Evolutionary conservation across 495 filamentous ascomycete genomes (phyloP).

Genomic region (Xylaria venustula): DNA sequence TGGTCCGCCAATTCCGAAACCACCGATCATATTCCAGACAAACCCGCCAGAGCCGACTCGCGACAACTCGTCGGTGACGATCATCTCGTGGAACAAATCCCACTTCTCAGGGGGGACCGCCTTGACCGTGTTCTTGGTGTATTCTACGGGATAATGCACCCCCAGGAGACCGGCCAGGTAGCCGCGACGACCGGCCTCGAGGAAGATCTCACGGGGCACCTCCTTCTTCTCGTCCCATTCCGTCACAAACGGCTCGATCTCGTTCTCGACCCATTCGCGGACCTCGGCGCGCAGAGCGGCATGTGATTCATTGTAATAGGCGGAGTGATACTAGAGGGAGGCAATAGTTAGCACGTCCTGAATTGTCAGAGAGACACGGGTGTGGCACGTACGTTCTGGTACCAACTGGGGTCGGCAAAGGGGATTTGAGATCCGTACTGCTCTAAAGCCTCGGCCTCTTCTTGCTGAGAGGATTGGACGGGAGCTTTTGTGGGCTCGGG

Average conservation of each 20-base stretch:
- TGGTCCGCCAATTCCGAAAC: conserved; percentile 90
- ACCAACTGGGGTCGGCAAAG: conserved; percentile 92
- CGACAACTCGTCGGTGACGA: conserved; percentile 90
- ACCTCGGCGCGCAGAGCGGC: conserved; percentile 85
- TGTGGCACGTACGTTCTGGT: conserved; percentile 69
- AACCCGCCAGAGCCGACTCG: conserved; percentile 87
- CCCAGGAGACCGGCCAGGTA: conserved; percentile 91
- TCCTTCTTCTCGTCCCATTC: conserved; percentile 96
- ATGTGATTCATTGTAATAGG: conserved; percentile 93
- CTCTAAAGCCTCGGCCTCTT: conserved; percentile 71
- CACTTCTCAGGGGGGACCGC: conserved; percentile 84
- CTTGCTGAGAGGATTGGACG: conserved; percentile 36
- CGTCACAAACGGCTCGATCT: conserved; percentile 86
- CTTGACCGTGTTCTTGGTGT: conserved; percentile 66
- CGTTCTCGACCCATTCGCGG: conserved; percentile 84
- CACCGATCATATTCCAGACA: conserved; percentile 97
- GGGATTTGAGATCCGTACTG: conserved; percentile 84
- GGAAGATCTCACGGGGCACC: conserved; percentile 85
- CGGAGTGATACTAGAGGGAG: conserved; percentile 79
- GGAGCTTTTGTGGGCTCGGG: conserved; percentile 53
- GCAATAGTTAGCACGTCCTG: neutral
- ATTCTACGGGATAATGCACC: conserved; percentile 72
- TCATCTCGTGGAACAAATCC: conserved; percentile 97
- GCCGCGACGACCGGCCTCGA: conserved; percentile 89
- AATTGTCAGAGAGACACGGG: too few species aligned